phyloP scores from a whole-genome alignment of 2,329 filamentous ascomycete genomes.

The Trichoderma lentiforme region DNA sequence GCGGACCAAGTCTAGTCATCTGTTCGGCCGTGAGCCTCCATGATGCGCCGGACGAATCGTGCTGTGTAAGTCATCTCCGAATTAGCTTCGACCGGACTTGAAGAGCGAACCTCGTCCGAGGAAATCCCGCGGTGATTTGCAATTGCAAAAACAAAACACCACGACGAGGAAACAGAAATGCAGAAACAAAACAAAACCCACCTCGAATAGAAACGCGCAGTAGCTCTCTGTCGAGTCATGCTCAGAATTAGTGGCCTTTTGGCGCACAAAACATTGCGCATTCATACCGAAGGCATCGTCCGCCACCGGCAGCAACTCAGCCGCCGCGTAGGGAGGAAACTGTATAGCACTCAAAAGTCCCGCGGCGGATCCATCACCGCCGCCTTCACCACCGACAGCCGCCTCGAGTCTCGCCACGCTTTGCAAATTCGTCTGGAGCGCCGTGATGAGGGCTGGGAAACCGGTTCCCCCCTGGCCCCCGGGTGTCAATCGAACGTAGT shows the following conservation, averaged over 20 bases:
- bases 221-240: slow-evolving; percentile 38
- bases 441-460: slow-evolving; percentile 42
- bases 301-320: slow-evolving; percentile 37
- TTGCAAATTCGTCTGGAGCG: slow-evolving; percentile 43
- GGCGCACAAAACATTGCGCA: slow-evolving; percentile 44
- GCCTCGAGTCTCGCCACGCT: slow-evolving; percentile 30
- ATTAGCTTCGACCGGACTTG: not conserved
- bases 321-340: slow-evolving; percentile 38
- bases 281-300: slow-evolving; percentile 39
- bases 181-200: slow-evolving; percentile 28
- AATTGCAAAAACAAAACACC: no score
- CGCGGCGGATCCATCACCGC: slow-evolving; percentile 8
- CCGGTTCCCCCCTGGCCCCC: slow-evolving; percentile 23
- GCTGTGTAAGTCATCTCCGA: slow-evolving; percentile 31
- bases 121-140: not conserved
- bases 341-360: slow-evolving; percentile 35
- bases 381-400: slow-evolving; percentile 11
- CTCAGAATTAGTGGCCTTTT: slow-evolving; percentile 33
- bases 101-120: not conserved
- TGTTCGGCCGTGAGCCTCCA: slow-evolving; percentile 39
- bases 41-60: slow-evolving; percentile 41
- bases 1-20: slow-evolving; percentile 44
- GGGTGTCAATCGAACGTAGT: slow-evolving; percentile 41
- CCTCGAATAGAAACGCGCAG: slow-evolving; percentile 54
- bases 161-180: not conserved